Conservation (phyloP, 371 early-diverging fungal genomes). For the Mucor velutinosus region DNA sequence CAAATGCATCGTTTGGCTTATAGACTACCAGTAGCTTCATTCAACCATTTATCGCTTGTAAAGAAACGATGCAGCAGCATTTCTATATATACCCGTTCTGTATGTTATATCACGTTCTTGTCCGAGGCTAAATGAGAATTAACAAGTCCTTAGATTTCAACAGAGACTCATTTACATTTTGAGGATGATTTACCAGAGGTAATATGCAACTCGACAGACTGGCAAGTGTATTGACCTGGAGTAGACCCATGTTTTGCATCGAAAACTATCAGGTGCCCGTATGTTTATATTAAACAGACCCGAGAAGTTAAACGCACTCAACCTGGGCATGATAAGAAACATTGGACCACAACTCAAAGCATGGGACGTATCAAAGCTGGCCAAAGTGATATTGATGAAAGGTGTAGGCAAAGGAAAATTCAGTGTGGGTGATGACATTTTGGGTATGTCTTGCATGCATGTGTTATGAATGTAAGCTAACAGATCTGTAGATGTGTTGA, state of each 20-base stretch:
- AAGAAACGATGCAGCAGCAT: neutral
- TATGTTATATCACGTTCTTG: neutral
- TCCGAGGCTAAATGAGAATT: neutral
- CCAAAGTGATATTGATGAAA: conserved; percentile 88
- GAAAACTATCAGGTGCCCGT: conserved; percentile 49
- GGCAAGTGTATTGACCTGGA: neutral
- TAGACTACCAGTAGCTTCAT: neutral
- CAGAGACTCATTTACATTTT: conserved; percentile 18
- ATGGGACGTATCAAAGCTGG: conserved; percentile 86
- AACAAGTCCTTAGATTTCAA: conserved; percentile 12
- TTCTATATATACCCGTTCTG: neutral
- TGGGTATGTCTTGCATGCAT: conserved; percentile 39
- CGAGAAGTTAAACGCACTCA: conserved; percentile 86
- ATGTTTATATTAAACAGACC: conserved; percentile 91
- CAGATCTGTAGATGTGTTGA: conserved; percentile 29
- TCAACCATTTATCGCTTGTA: neutral
- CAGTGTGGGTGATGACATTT: conserved; percentile 97
- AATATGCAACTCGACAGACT: neutral
- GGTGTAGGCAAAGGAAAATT: conserved; percentile 79
- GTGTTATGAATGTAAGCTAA: conserved; percentile 1
- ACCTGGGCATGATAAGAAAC: conserved; percentile 83
- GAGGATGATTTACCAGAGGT: conserved; percentile 25
- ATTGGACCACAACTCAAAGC: conserved; percentile 87
- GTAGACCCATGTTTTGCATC: conserved; percentile 64
- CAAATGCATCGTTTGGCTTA: neutral